Evolutionary conservation across 768 basidiomycete species (phyloP).

Genomic region (Auricularia cornea): DNA sequence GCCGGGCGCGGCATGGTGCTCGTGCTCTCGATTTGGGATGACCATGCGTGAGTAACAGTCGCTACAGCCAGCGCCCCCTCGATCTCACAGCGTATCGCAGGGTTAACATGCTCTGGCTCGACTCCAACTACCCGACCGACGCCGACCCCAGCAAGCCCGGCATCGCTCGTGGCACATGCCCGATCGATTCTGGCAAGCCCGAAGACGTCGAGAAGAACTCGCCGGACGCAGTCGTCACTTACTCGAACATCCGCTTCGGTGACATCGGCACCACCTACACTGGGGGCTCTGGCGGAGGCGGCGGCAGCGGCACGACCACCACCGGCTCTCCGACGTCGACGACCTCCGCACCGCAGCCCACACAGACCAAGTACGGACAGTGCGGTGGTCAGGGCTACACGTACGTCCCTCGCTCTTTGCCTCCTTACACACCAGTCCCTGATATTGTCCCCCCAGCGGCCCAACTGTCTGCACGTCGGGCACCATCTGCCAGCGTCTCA

Average conservation of each 20-base stretch:
- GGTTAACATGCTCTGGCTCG: slow-evolving; percentile 51
- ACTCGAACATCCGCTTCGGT: slow-evolving; percentile 49
- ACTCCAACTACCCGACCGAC: slow-evolving; percentile 38
- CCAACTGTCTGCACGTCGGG: slow-evolving; percentile 9
- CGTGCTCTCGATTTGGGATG: slow-evolving; percentile 46
- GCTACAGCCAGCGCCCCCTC: too few species aligned
- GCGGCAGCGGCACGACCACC: not conserved
- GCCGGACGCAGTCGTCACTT: slow-evolving; percentile 38
- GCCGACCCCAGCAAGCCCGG: slow-evolving; percentile 28
- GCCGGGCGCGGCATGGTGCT: slow-evolving; percentile 39
- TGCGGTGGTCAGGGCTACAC: not conserved
- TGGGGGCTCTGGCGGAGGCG: not conserved
- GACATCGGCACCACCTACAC: slow-evolving; percentile 39
- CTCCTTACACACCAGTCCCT: not conserved
- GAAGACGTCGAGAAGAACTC: slow-evolving; percentile 32
- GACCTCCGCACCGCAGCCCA: not conserved
- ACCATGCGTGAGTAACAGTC: slow-evolving; percentile 25
- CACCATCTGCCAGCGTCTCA: slow-evolving; percentile 4
- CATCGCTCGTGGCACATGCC: slow-evolving; percentile 42
- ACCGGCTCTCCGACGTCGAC: not conserved
- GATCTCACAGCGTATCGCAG: too few species aligned
- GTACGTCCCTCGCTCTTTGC: not conserved
- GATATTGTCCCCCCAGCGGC: slow-evolving; percentile 1
- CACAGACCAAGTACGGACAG: not conserved
- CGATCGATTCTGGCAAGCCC: slow-evolving; percentile 40